Conservation (phyloP, 495 filamentous ascomycete genomes). For the Penicillium coprophilum region DNA sequence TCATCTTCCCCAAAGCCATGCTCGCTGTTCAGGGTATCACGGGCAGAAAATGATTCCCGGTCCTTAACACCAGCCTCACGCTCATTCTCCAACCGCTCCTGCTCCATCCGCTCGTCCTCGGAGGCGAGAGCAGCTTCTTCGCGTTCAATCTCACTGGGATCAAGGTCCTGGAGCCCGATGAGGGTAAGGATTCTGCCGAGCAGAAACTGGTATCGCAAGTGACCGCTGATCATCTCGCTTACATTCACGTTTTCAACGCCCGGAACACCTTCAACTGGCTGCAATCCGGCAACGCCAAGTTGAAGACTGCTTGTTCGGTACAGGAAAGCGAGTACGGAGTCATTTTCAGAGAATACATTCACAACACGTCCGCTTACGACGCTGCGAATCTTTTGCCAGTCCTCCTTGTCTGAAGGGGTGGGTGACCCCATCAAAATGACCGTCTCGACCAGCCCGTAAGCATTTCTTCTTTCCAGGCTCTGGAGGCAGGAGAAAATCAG, state of each 20-base stretch:
- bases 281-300: slow-evolving; percentile 72
- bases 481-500: slow-evolving; percentile 83
- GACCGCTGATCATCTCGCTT: slow-evolving; percentile 69
- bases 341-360: slow-evolving; percentile 76
- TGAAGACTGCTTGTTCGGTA: slow-evolving; percentile 77
- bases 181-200: slow-evolving; percentile 65
- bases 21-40: slow-evolving; percentile 30
- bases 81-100: slow-evolving; percentile 50
- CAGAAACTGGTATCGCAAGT: slow-evolving; percentile 68
- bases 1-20: slow-evolving; percentile 38
- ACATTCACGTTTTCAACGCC: slow-evolving; percentile 76
- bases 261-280: slow-evolving; percentile 61
- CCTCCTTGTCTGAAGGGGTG: slow-evolving; percentile 60
- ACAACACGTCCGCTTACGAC: slow-evolving; percentile 73
- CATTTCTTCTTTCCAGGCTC: slow-evolving; percentile 69
- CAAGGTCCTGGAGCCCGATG: slow-evolving; percentile 67
- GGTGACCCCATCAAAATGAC: slow-evolving; percentile 83
- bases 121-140: slow-evolving; percentile 59
- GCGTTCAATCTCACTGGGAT: slow-evolving; percentile 53
- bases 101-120: slow-evolving; percentile 53
- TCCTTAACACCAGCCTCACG: slow-evolving; percentile 42
- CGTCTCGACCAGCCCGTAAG: slow-evolving; percentile 84
- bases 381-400: slow-evolving; percentile 68
- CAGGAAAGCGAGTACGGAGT: slow-evolving; percentile 73
- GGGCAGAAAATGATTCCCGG: slow-evolving; percentile 33